Base-by-base conservation (phyloP, 202 grass and related monocot species). In the Musa balbisiana region DNA sequence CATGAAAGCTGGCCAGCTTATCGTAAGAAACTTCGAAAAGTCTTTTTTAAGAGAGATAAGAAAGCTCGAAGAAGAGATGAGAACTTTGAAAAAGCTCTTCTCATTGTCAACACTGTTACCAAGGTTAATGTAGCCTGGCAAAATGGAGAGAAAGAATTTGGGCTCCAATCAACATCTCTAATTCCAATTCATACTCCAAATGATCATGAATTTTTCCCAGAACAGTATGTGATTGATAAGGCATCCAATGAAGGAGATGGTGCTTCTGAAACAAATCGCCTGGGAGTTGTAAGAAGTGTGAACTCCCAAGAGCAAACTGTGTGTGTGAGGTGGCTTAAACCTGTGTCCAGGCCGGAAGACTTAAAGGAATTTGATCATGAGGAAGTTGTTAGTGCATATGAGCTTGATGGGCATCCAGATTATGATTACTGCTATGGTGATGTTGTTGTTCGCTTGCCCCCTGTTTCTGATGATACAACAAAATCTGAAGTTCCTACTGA, bases 381-480 rank as follows among this genome's bases (percentile, higher is more conserved):
- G 49, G 91, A 99, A 86, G 73, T 99, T 70, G 87, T 99, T 69
- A 99, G 95, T 83, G 89, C 83, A 59, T 99, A 99, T 80, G 95
- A 99, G 82, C 82, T 99, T 69, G 95, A 99, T 74, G 75, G 59
- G 17, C 95, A 99, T 79, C 95, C 91, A 5, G 95, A 99, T 87
- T 94, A 94, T 92, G 91, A 99, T 85, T 99, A 99, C 84, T 88
- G 81, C 70, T 99, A 89, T 80, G 95, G 95, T 69, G 89, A 94
- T 90, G 84, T 94, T 73, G 89, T 99, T 77, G 91, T 92, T 56
- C 87, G 89, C 51, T 83, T 99, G 86, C 89, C 88, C 51, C 83
- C 95, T 43, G 82, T 74, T 80, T 65, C 84, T 82, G 71, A 65
- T 77, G 86, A 91, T 82, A 51, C 78, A 69, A 62, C 50, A 58